phyloP scores from a whole-genome alignment of 2,329 filamentous ascomycete species.

The Trichoderma aggressivum region DNA sequence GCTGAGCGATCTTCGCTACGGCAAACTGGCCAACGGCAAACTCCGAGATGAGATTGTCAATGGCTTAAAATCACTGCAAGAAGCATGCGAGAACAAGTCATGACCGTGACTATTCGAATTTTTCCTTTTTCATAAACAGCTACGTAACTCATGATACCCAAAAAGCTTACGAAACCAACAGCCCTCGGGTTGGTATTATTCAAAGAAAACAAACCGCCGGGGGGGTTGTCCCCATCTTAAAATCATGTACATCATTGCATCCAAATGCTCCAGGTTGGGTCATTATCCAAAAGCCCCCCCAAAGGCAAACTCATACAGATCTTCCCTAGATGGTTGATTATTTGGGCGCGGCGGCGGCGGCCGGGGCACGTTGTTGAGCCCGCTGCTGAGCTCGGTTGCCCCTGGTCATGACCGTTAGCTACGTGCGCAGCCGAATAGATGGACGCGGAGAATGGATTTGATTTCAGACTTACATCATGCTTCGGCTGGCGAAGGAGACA shows the following conservation, averaged over 20 bases:
- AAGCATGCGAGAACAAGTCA: constrained; percentile 54
- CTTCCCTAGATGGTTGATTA: background rate
- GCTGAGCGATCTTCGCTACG: constrained; percentile 80
- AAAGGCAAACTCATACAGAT: background rate
- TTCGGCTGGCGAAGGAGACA: constrained; percentile 69
- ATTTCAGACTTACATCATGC: constrained; percentile 63
- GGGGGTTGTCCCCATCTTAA: background rate
- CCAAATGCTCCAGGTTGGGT: background rate
- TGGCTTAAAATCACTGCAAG: constrained; percentile 55
- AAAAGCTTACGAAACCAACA: constrained; percentile 1
- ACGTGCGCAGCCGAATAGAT: background rate
- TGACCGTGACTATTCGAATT: constrained; percentile 5
- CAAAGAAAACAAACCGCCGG: background rate
- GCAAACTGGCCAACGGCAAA: constrained; percentile 63
- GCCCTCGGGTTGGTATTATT: background rate
- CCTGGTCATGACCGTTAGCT: constrained; percentile 34
- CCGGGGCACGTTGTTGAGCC: constrained; percentile 17
- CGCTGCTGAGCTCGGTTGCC: constrained; percentile 33
- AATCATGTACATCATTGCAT: constrained; percentile 11
- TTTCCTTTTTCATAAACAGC: constrained; percentile 2
- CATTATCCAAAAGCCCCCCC: background rate
- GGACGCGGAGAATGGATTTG: background rate
- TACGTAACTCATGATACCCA: constrained; percentile 14
- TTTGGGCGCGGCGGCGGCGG: background rate
- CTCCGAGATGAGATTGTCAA: constrained; percentile 65